These are phyloP conservation scores for Quercus aquifolioides DNA, from an alignment of 306 rosid genomes.

Conservation along the genomic window DNA sequence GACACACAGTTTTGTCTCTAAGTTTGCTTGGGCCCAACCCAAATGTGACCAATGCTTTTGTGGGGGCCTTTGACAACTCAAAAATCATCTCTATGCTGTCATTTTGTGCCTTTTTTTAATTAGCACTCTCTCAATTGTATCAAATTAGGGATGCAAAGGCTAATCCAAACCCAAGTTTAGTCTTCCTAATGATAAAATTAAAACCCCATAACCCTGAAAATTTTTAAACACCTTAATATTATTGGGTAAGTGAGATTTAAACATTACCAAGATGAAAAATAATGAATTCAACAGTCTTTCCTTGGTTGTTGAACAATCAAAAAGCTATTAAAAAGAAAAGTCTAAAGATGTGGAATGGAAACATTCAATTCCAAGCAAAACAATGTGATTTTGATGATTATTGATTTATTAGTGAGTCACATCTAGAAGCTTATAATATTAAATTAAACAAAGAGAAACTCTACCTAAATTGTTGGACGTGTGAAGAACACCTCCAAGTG, in stretches of 20 bases:
- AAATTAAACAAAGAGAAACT: no score
- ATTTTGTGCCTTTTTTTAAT: conserved; percentile 19
- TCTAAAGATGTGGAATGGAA: background rate
- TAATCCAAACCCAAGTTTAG: background rate
- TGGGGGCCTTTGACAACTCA: conserved; percentile 57
- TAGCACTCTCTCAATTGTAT: background rate
- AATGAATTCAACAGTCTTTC: no score
- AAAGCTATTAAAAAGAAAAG: background rate
- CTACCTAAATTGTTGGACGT: no score
- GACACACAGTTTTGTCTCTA: conserved; percentile 44
- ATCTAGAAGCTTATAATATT: no score
- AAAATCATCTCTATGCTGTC: conserved; percentile 43
- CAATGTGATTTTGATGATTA: background rate
- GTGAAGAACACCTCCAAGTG: background rate
- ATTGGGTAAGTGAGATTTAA: no score
- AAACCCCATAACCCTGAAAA: background rate
- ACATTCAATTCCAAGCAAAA: background rate
- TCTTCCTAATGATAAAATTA: background rate
- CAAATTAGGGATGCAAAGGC: background rate
- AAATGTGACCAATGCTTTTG: conserved; percentile 30
- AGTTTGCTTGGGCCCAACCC: conserved; percentile 32
- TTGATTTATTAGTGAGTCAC: background rate
- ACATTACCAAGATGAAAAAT: no score
- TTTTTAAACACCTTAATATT: no score
- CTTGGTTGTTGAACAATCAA: background rate